phyloP scores from a whole-genome alignment of 2,329 filamentous ascomycete genomes.

The Catunica adiposa region DNA sequence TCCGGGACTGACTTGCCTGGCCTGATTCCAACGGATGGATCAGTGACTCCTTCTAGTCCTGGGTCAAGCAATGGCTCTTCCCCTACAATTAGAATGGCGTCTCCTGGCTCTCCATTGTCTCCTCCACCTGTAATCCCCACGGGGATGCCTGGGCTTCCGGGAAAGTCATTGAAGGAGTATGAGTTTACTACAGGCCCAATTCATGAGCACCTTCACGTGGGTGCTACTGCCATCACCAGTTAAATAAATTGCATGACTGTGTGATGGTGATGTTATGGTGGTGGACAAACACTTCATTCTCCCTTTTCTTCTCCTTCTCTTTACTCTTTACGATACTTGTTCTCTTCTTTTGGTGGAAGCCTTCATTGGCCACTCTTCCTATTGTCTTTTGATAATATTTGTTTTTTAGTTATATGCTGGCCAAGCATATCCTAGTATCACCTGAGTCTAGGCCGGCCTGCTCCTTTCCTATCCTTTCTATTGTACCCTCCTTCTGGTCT shows the following conservation, averaged over 20 bases:
- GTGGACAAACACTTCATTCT: neutral
- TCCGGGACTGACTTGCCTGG: slow-evolving; percentile 1
- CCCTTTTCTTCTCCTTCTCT: neutral
- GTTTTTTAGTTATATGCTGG: slow-evolving; percentile 4
- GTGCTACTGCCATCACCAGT: slow-evolving; percentile 9
- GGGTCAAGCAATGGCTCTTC: slow-evolving; percentile 19
- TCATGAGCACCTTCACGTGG: slow-evolving; percentile 11
- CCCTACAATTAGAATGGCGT: slow-evolving; percentile 25
- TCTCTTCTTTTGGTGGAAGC: slow-evolving; percentile 10
- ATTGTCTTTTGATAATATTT: slow-evolving; percentile 14
- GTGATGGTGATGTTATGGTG: neutral
- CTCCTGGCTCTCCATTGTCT: slow-evolving; percentile 31
- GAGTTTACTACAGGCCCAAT: slow-evolving; percentile 8
- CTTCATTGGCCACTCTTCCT: slow-evolving; percentile 12
- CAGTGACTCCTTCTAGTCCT: slow-evolving; percentile 19
- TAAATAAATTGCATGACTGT: neutral
- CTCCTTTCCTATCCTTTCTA: slow-evolving; percentile 1
- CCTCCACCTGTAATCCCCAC: slow-evolving; percentile 16
- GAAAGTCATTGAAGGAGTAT: slow-evolving; percentile 7
- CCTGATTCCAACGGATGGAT: slow-evolving; percentile 12
- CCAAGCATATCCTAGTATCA: slow-evolving; percentile 7
- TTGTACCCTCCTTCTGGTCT: slow-evolving; percentile 7
- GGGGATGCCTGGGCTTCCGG: slow-evolving; percentile 1
- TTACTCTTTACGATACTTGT: neutral
- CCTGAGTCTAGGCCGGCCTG: slow-evolving; percentile 11